These are phyloP conservation scores for Populus davidiana DNA, from an alignment of 345 rosid species.

Conservation along the genomic window DNA sequence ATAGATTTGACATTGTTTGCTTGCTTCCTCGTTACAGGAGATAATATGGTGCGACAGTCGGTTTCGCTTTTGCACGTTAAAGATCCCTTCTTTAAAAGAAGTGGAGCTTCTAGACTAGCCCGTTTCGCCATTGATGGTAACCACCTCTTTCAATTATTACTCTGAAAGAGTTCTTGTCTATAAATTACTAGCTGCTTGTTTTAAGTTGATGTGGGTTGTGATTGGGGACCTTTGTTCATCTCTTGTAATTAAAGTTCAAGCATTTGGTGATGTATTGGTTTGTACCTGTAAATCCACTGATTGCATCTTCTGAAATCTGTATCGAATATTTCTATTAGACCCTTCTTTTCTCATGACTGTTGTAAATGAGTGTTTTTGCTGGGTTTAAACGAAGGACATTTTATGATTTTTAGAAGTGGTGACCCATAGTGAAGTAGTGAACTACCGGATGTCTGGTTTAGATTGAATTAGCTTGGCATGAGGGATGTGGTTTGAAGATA, in stretches of 20 bases:
- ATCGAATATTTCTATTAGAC: too few species aligned
- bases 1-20: background rate
- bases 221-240: background rate
- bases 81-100: constrained; percentile 88
- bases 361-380: background rate
- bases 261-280: too few species aligned
- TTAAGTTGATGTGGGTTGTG: background rate
- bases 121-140: constrained; percentile 82
- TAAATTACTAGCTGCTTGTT: background rate
- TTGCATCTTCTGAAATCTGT: background rate
- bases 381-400: background rate
- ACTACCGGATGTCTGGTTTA: background rate
- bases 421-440: background rate
- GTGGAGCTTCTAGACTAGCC: constrained; percentile 87
- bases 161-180: background rate
- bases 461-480: background rate
- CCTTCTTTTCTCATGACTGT: background rate
- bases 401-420: background rate
- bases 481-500: background rate
- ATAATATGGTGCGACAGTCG: constrained; percentile 79
- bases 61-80: constrained; percentile 78
- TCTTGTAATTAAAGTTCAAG: background rate
- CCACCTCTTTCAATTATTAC: background rate
- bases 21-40: constrained; percentile 47
- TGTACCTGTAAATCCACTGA: background rate